Evolutionary conservation across 495 filamentous ascomycete genomes (phyloP).

Genomic region (Hypoxylon fuscum): DNA sequence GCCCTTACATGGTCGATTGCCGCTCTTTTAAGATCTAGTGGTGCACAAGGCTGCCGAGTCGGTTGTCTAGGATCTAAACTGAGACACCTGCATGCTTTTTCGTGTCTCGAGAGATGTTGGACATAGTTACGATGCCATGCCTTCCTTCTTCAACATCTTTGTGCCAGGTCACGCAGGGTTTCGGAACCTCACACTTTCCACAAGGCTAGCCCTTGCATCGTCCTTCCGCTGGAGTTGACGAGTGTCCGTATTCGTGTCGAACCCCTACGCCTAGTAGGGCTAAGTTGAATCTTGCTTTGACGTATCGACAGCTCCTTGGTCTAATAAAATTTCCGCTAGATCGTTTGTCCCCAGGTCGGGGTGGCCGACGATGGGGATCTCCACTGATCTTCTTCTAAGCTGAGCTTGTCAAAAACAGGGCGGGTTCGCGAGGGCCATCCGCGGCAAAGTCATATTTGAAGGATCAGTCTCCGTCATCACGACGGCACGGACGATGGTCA

Average conservation of each 20-base stretch:
- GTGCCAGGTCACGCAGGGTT: slow-evolving; percentile 12
- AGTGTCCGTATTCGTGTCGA: slow-evolving; percentile 7
- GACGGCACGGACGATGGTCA: background rate
- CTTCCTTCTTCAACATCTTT: slow-evolving; percentile 1
- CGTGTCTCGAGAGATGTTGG: background rate
- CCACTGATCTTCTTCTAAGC: slow-evolving; percentile 33
- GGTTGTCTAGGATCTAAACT: too few relatives aligned
- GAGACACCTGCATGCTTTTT: background rate
- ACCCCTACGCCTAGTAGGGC: slow-evolving; percentile 2
- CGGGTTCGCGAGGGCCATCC: slow-evolving; percentile 6
- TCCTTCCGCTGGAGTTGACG: background rate
- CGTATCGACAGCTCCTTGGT: background rate
- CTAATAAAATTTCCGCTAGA: background rate
- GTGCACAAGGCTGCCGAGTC: too few relatives aligned
- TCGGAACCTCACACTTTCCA: slow-evolving; percentile 20
- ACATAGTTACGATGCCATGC: background rate
- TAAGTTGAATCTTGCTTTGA: background rate
- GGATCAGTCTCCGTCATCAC: background rate
- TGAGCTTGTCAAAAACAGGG: slow-evolving; percentile 13
- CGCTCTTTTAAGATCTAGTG: too few relatives aligned
- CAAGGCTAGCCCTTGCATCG: slow-evolving; percentile 21
- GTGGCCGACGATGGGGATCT: slow-evolving; percentile 14
- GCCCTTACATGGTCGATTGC: background rate
- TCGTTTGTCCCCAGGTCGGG: slow-evolving; percentile 2
- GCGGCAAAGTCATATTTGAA: background rate